Evolutionary conservation across 371 early-diverging fungal species (phyloP), one percentile per base, ranked within the genome.

Genomic region (Sporodiniella umbellata): DNA sequence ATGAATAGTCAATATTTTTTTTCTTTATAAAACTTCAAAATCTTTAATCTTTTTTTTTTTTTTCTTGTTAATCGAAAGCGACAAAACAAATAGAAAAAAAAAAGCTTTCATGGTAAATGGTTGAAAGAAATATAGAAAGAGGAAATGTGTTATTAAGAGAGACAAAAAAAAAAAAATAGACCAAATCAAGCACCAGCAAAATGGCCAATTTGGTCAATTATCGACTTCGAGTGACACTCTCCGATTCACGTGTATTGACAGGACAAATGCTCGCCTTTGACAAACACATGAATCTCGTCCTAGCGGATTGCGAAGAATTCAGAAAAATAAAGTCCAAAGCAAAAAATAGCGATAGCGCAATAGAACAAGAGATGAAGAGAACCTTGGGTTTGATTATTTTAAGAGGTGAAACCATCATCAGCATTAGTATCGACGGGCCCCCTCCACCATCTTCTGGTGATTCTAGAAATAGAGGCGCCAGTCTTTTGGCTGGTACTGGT

Each of bases 231-330:
- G 84, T 98, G 61, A 95, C 94, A 40, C 68, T 96, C 54, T 77
- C 83, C 35, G 99, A 98, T 72, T 88, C 93, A 48, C 87, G 97
- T 56, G 84, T 85, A 7, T 70, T 98, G 60, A 86, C 95, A 8
- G 99, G 99, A 24, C 94, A 96, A 58, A 94, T 98, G 95, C 81
- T 97, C 38, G 97, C 99, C 19, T 98, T 95, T 61, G 99, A 98
- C 71, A 94, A 92, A 64, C 93, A 96, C 72, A 96, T 98, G 97
- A 98, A 98, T 64, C 77, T 98, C 53, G 99, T 98, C 14, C 80
- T 98, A 19, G 84, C 94, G 17, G 99, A 97, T 67, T 94, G 95
- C 78, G 94, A 98, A 64, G 99, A 98, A 75, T 94, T 93, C 65
- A 87, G 98, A 45, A 89, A 83, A 60, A 76, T 94, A 57, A 93